phyloP scores from a whole-genome alignment of 108 stramenopile genomes.

The Fragilaria radians region DNA sequence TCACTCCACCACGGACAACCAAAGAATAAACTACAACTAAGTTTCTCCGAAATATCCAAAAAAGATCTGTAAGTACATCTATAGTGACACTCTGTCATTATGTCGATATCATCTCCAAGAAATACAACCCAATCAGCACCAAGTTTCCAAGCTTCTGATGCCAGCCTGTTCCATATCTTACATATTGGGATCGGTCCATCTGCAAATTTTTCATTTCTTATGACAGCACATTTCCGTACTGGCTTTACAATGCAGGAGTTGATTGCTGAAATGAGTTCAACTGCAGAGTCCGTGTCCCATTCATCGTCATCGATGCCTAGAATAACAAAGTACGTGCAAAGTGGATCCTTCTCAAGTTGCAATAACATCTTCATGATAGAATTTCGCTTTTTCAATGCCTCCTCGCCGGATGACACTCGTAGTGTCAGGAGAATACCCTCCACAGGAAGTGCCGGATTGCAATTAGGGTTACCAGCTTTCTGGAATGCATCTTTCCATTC shows the following conservation, averaged over 20 bases:
- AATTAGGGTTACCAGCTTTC: conserved; percentile 21
- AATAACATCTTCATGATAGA: conserved; percentile 5
- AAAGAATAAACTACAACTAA: conserved; percentile 22
- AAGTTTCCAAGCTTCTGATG: conserved; percentile 21
- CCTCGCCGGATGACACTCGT: conserved; percentile 17
- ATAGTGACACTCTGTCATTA: conserved; percentile 20
- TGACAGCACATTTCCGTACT: background rate
- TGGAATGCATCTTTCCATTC: conserved; percentile 26
- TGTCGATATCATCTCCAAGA: conserved; percentile 46
- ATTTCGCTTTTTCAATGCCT: background rate
- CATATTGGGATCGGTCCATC: conserved; percentile 31
- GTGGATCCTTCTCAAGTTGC: conserved; percentile 21
- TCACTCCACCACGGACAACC: conserved; percentile 52
- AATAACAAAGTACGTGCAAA: conserved; percentile 34
- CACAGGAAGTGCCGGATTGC: conserved; percentile 30
- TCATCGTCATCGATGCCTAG: conserved; percentile 40
- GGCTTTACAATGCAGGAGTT: background rate
- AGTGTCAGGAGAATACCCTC: conserved; percentile 40
- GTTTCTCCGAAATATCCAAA: conserved; percentile 19
- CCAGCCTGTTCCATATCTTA: conserved; percentile 37
- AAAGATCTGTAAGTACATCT: conserved; percentile 31
- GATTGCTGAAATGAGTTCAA: conserved; percentile 9
- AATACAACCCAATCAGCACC: conserved; percentile 45
- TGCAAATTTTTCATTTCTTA: conserved; percentile 14
- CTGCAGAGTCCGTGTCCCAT: conserved; percentile 1